Conservation (phyloP, 768 basidiomycete genomes). For the Aureoboletus auriporus region DNA sequence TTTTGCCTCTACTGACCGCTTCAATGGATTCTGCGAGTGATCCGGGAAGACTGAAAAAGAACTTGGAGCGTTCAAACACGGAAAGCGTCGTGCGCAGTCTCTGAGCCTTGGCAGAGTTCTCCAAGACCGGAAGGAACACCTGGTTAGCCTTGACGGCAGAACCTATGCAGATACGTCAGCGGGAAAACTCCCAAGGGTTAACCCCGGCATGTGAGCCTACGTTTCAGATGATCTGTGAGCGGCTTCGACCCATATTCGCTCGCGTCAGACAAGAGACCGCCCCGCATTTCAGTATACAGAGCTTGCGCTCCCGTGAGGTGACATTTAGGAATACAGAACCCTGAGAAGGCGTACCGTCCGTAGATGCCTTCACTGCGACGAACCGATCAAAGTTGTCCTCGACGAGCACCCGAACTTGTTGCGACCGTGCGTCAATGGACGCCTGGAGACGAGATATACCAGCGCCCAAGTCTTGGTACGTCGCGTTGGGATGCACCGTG, state of each 20-base stretch:
- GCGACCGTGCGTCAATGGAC: conserved; percentile 86
- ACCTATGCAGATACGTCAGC: conserved; percentile 41
- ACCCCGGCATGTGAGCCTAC: conserved; percentile 38
- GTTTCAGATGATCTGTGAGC: conserved; percentile 79
- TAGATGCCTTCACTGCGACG: conserved; percentile 94
- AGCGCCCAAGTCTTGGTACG: conserved; percentile 82
- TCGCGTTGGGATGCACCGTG: conserved; percentile 89
- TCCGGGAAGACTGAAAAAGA: conserved; percentile 97
- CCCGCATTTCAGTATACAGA: conserved; percentile 88
- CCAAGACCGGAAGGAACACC: conserved; percentile 92
- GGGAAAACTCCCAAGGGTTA: too few relatives aligned
- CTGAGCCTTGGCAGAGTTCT: conserved; percentile 92
- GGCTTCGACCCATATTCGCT: conserved; percentile 83
- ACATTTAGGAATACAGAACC: neutral
- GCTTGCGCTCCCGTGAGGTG: conserved; percentile 43
- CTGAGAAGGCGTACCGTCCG: conserved; percentile 62
- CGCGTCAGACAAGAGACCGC: conserved; percentile 71
- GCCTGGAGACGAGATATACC: conserved; percentile 72
- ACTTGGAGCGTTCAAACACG: conserved; percentile 94
- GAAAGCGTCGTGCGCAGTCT: conserved; percentile 89
- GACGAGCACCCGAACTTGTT: conserved; percentile 91
- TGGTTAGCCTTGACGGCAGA: conserved; percentile 92
- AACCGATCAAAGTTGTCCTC: conserved; percentile 98
- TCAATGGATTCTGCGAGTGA: conserved; percentile 86
- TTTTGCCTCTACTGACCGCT: conserved; percentile 49